These are phyloP conservation scores for Sextonia rubra DNA, from an alignment of 164 flowering plant genomes.

Conservation along the genomic window DNA sequence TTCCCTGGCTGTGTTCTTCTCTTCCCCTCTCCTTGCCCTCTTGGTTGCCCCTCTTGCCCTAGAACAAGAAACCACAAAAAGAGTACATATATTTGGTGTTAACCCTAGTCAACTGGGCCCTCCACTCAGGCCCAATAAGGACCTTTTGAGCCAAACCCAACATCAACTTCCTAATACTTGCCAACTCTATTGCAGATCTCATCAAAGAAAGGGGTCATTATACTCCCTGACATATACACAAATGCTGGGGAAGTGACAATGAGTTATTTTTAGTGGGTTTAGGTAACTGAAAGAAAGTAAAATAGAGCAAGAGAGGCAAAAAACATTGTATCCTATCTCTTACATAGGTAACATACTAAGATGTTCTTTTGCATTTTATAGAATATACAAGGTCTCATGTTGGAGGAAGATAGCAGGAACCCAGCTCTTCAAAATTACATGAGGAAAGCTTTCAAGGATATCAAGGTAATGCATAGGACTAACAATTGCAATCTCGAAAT, in stretches of 20 bases:
- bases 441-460: slow-evolving; percentile 57
- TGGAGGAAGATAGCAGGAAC: slow-evolving; percentile 91
- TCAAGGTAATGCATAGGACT: slow-evolving; percentile 67
- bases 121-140: too few relatives aligned
- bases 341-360: background rate
- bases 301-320: too few relatives aligned
- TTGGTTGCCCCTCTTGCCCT: too few relatives aligned
- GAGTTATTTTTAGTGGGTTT: slow-evolving; percentile 63
- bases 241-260: slow-evolving; percentile 65
- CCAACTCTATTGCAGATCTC: slow-evolving; percentile 31
- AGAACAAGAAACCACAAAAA: too few relatives aligned
- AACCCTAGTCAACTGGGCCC: too few relatives aligned
- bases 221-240: slow-evolving; percentile 80
- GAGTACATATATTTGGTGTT: too few relatives aligned
- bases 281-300: slow-evolving; percentile 25
- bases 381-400: slow-evolving; percentile 97
- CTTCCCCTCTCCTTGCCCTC: too few relatives aligned
- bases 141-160: too few relatives aligned
- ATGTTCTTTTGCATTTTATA: slow-evolving; percentile 18
- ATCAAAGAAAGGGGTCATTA: slow-evolving; percentile 54
- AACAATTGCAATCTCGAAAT: slow-evolving; percentile 81
- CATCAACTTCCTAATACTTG: background rate
- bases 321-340: background rate
- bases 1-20: too few relatives aligned
- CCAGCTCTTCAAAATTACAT: slow-evolving; percentile 67